A percentile compares a stretch with the other conserved stretches of the same genome.
These are phyloP conservation scores for Funneliformis geosporum DNA, from an alignment of 192 early-diverging fungal species.

Conservation along the genomic window DNA sequence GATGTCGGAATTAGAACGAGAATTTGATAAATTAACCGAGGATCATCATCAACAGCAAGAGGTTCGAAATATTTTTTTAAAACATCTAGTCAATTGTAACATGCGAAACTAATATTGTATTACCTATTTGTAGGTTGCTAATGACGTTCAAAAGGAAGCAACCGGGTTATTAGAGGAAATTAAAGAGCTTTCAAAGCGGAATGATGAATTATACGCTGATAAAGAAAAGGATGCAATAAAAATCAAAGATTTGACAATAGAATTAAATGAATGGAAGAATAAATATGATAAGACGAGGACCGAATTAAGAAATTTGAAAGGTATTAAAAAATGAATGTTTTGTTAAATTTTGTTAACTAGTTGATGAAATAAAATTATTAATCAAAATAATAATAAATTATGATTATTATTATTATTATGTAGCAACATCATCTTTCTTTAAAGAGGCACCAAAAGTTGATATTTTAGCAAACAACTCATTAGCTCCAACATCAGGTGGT, in stretches of 20 bases:
- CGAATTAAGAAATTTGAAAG: slow-evolving; percentile 58
- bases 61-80: slow-evolving; percentile 39
- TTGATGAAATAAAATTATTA: no score
- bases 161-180: slow-evolving; percentile 72
- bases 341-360: no score
- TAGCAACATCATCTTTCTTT: slow-evolving; percentile 42
- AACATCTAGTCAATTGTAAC: not conserved
- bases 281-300: slow-evolving; percentile 55
- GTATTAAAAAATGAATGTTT: slow-evolving; percentile 32
- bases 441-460: slow-evolving; percentile 53
- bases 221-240: slow-evolving; percentile 48
- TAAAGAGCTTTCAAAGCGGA: slow-evolving; percentile 58
- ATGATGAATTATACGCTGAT: slow-evolving; percentile 54
- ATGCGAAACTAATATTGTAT: not conserved
- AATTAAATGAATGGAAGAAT: slow-evolving; percentile 40
- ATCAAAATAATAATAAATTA: no score
- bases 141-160: slow-evolving; percentile 70
- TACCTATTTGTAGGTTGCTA: slow-evolving; percentile 54
- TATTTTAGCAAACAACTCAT: slow-evolving; percentile 35
- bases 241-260: slow-evolving; percentile 44
- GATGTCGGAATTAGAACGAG: slow-evolving; percentile 52
- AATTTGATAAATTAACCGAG: slow-evolving; percentile 67
- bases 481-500: slow-evolving; percentile 54
- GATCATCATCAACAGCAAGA: slow-evolving; percentile 75
- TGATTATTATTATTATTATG: no score